Conservation (phyloP, 805 yeast species). For the Nadsonia fulvescens region DNA sequence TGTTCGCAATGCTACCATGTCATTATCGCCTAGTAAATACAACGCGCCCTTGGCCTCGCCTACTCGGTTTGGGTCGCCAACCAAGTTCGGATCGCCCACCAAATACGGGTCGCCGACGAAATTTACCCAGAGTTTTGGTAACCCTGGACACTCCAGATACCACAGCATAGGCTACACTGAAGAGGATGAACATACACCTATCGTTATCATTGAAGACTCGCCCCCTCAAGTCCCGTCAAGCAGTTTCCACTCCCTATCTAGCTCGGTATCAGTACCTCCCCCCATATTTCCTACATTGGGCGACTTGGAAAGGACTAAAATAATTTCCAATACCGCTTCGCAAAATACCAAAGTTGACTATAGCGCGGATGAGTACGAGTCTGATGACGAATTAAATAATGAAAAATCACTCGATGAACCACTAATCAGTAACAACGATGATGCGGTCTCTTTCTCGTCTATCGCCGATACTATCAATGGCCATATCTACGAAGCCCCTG, state of each 20-base stretch:
- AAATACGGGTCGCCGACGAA: too few relatives aligned
- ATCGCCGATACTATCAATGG: conserved; percentile 12
- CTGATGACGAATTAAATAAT: conserved; percentile 4
- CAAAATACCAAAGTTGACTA: conserved; percentile 2
- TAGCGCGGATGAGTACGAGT: conserved; percentile 4
- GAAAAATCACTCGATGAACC: too few relatives aligned
- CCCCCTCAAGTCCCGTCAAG: too few relatives aligned
- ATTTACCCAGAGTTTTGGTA: conserved; percentile 5
- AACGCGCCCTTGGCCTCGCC: conserved; percentile 1
- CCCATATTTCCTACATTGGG: conserved; percentile 6
- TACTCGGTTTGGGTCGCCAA: conserved; percentile 5
- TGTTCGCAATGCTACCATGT: too few relatives aligned
- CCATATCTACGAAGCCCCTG: conserved; percentile 12
- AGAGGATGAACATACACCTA: conserved; percentile 3
- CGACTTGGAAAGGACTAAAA: conserved; percentile 2
- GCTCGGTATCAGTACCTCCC: conserved; percentile 4
- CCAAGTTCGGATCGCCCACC: conserved; percentile 10
- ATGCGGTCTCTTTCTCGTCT: conserved; percentile 5
- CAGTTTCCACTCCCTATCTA: too few relatives aligned
- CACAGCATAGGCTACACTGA: conserved; percentile 12
- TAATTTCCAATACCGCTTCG: conserved; percentile 3
- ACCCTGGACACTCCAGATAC: conserved; percentile 29
- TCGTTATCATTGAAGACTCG: too few relatives aligned
- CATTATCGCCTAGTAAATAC: conserved; percentile 4
- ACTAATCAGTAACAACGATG: too few relatives aligned